Conservation (phyloP, 192 early-diverging fungal genomes). For the Dimargaris cristalligena region DNA sequence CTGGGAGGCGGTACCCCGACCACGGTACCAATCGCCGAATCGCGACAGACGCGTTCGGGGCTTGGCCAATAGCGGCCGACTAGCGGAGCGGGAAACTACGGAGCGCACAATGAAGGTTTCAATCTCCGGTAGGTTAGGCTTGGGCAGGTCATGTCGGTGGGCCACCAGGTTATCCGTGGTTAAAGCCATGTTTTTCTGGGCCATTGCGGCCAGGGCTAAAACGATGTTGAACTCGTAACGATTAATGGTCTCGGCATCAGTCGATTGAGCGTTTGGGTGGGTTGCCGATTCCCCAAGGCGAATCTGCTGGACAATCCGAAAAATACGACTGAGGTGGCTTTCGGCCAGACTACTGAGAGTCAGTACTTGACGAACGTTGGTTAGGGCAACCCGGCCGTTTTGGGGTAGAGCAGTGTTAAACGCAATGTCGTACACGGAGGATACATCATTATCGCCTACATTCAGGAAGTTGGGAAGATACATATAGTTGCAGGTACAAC, state of each 20-base stretch:
- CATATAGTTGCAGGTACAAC: neutral
- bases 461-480: neutral
- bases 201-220: constrained; percentile 48
- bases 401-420: constrained; percentile 4
- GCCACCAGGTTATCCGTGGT: constrained; percentile 44
- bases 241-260: neutral
- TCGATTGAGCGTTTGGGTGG: no score
- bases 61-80: constrained; percentile 25
- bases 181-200: constrained; percentile 68
- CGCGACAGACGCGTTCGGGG: constrained; percentile 14
- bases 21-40: constrained; percentile 17
- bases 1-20: constrained; percentile 23
- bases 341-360: constrained; percentile 2
- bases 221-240: constrained; percentile 46
- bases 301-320: no score
- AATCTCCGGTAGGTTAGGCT: constrained; percentile 38
- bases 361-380: neutral
- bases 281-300: no score
- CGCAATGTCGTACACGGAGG: constrained; percentile 4
- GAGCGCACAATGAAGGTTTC: constrained; percentile 25
- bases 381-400: neutral
- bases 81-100: neutral
- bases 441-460: neutral
- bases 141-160: constrained; percentile 45
- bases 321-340: no score